Evolutionary conservation across 208 protist species (phyloP).

Genomic region (Trypanosoma rangeli): DNA sequence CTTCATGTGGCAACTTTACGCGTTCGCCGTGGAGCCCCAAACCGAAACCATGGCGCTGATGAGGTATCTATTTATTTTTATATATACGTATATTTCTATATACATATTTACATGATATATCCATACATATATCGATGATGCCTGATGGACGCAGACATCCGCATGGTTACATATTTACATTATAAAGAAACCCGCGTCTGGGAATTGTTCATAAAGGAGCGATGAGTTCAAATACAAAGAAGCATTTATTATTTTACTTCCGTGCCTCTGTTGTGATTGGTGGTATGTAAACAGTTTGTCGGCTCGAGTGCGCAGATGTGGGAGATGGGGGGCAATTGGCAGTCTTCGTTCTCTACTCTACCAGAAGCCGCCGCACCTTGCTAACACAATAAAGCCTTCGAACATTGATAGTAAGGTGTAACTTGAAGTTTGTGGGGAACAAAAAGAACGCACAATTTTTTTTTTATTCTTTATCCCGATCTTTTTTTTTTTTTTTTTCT

Average conservation of each 20-base stretch:
- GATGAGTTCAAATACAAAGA: neutral
- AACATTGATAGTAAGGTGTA: neutral
- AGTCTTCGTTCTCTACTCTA: neutral
- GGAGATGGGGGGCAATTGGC: neutral
- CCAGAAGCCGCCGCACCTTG: neutral
- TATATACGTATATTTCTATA: neutral
- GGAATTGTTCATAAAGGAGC: neutral
- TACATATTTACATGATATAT: neutral
- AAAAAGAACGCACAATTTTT: neutral
- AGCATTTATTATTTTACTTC: neutral
- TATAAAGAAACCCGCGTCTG: neutral
- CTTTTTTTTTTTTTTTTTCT: conserved; percentile 25
- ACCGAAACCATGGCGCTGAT: conserved; percentile 16
- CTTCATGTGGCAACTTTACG: conserved; percentile 2
- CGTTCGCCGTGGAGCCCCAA: conserved; percentile 15
- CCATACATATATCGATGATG: neutral
- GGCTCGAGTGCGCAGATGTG: neutral
- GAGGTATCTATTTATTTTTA: neutral
- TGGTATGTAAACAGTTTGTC: neutral
- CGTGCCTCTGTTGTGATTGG: neutral
- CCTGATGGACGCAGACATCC: neutral
- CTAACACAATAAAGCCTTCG: neutral
- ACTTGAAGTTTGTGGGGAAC: neutral
- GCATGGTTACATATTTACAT: neutral
- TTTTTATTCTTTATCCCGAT: conserved; percentile 21